Base-by-base conservation (phyloP, 106 monocot species). In the Triglochin maritima region DNA sequence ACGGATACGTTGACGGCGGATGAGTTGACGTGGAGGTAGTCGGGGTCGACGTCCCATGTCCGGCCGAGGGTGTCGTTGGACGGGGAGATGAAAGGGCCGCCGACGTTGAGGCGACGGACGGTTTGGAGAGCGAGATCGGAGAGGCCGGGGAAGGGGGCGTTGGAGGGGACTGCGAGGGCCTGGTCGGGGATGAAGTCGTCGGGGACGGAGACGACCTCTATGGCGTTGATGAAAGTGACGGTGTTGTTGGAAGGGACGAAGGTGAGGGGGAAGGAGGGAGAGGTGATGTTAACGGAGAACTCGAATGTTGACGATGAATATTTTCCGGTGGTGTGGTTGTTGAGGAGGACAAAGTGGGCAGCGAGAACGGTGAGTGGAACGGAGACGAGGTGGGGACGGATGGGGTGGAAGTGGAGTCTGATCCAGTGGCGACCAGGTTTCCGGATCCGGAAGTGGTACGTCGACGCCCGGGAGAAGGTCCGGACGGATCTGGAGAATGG, bases 391-490 rank as follows among this genome's bases (percentile, higher is more conserved):
- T 87, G 69, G 63, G 52, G 72, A 13, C 45, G 17, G 59, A 69
- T 69, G 71, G 90, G 87, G 73, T 81, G 80, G 81, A 91, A 87
- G 51, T 87, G 69, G 42, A 91, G 84, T 55, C 90, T 81, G 58
- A 91, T 66, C 63, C 77, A 87, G 75, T 87, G 90, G 17, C 90
- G 56, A n/a, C 90, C 87, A 0, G 60, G 75, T 3, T 55, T 61
- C 13, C 70, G 15, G 10, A 84, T 82, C 9, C 66, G 54, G 65
- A 91, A 84, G 0, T 74, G 56, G 63, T 91, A 91, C 41, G 78
- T 75, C 5, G 90, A 77, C 15, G 73, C 50, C 2, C 8, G 17
- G 4, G 78, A 76, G 76, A 91, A 87, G 71, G 87, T 57, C 4
- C 90, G 81, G 29, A 79, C 84, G 9, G 78, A 81, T 44, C 60